These are phyloP conservation scores for Cercospora zeina DNA, from an alignment of 2,329 filamentous ascomycete species.

Conservation along the genomic window DNA sequence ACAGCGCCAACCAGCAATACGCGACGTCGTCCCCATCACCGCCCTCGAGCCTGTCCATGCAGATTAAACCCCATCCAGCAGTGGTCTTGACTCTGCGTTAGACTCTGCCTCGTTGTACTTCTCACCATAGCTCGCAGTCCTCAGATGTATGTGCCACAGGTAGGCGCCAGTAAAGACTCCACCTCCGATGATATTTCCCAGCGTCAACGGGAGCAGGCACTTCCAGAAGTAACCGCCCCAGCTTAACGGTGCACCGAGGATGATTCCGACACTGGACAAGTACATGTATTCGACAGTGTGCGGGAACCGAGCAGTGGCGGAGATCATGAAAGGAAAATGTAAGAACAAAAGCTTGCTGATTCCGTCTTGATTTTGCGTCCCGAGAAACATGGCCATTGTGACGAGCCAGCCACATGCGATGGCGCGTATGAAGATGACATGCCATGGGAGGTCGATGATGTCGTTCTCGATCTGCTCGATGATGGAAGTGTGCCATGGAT, in stretches of 20 bases:
- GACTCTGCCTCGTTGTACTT: slow-evolving; percentile 17
- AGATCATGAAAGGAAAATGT: slow-evolving; percentile 36
- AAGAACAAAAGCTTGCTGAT: slow-evolving; percentile 36
- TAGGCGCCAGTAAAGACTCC: slow-evolving; percentile 32
- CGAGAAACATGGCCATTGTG: slow-evolving; percentile 37
- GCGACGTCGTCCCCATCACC: neutral
- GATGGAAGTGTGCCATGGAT: slow-evolving; percentile 30
- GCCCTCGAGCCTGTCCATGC: neutral
- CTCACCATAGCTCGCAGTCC: slow-evolving; percentile 9
- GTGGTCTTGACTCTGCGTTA: slow-evolving; percentile 6
- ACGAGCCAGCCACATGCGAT: slow-evolving; percentile 37
- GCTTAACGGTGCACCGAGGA: slow-evolving; percentile 32
- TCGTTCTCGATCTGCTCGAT: slow-evolving; percentile 30
- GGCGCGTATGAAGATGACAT: slow-evolving; percentile 34
- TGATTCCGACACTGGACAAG: slow-evolving; percentile 30
- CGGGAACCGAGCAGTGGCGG: slow-evolving; percentile 32
- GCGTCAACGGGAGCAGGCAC: slow-evolving; percentile 33
- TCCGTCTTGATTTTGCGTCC: slow-evolving; percentile 37
- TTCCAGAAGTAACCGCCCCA: slow-evolving; percentile 34
- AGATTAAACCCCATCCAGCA: slow-evolving; percentile 9
- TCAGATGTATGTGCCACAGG: slow-evolving; percentile 25
- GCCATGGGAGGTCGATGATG: slow-evolving; percentile 32
- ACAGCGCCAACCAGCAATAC: neutral
- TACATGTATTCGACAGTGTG: slow-evolving; percentile 40
- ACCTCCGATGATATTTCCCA: slow-evolving; percentile 35